Base-by-base conservation (phyloP, 371 early-diverging fungal genomes). In the Saksenaea vasiformis region DNA sequence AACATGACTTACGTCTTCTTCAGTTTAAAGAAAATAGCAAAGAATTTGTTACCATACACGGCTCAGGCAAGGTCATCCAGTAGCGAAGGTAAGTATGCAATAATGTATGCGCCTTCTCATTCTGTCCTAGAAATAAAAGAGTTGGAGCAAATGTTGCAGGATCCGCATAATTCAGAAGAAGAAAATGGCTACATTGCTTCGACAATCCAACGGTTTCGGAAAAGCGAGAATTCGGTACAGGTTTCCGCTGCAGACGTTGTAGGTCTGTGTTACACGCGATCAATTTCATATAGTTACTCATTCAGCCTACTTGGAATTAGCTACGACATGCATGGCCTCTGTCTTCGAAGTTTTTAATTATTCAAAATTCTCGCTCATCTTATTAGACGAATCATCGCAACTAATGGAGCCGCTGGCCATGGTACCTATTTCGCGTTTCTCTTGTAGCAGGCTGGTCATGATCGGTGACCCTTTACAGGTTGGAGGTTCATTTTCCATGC, bases 331-430 rank as follows among this genome's bases (percentile, higher is more conserved):
- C 53, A 75, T 90, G 51, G 90, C 96, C 0, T 88, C 94, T 0
- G 72, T 78, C 0, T 90, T 91, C 67, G 93, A 92, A n/a, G 69
- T 83, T 1, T 73, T 96, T 53, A 80, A 85, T 17, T 64, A 76
- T 4, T 60, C 75, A 9, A 55, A 73, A 0, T 91, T 90, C 60
- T 87, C 91, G 0, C 74, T 95, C 27, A 86, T 94, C 9, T 79
- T 98, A 11, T 76, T 97, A 3, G 98, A 98, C 69, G 98, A 97
- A 71, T 89, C 91, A 9, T 90, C 91, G 37, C 92, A 92, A 60
- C 82, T 96, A 56, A 89, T 93, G 57, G 98, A 98, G 65, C 95
- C 97, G 0, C 78, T 95, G 76, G 87, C 91, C 0, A 72, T 97
- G 65, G 85, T 97, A 0, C 97, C 97, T 0, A 59, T 96, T 36